Evolutionary conservation across 352 stramenopile species (phyloP).

Genomic region (Phytopythium vexans): DNA sequence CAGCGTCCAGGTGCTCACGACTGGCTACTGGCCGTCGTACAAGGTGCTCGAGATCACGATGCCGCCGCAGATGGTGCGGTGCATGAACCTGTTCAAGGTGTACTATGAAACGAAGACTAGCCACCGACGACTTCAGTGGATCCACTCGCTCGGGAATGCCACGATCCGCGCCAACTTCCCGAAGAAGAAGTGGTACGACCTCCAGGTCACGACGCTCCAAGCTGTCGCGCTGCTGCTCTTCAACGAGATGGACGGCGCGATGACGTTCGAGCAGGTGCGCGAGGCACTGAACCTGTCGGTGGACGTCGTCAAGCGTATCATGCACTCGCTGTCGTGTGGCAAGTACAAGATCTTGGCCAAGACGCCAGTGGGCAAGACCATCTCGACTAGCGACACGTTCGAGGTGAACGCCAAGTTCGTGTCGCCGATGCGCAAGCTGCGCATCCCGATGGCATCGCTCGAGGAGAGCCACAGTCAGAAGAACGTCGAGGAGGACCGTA

Average conservation of each 20-base stretch:
- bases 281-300: conserved; percentile 94
- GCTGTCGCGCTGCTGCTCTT: conserved; percentile 95
- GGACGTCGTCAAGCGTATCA: conserved; percentile 95
- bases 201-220: conserved; percentile 98
- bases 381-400: conserved; percentile 94
- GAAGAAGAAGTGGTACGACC: conserved; percentile 94
- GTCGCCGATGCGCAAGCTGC: conserved; percentile 96
- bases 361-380: conserved; percentile 91
- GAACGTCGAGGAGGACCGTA: conserved; percentile 95
- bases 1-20: conserved; percentile 97
- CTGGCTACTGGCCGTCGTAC: conserved; percentile 98
- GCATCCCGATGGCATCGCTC: conserved; percentile 98
- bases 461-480: conserved; percentile 98
- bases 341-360: conserved; percentile 99
- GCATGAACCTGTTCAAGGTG: conserved; percentile 96
- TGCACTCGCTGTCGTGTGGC: conserved; percentile 98
- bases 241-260: conserved; percentile 81
- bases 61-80: conserved; percentile 91
- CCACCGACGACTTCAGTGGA: conserved; percentile 96
- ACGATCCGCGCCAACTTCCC: conserved; percentile 84
- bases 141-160: conserved; percentile 95
- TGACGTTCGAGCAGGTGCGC: conserved; percentile 90
- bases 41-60: conserved; percentile 95
- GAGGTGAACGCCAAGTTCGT: conserved; percentile 93
- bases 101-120: conserved; percentile 93